Evolutionary conservation across 2,329 filamentous ascomycete species (phyloP).

Genomic region (Dactylonectria macrodidyma): DNA sequence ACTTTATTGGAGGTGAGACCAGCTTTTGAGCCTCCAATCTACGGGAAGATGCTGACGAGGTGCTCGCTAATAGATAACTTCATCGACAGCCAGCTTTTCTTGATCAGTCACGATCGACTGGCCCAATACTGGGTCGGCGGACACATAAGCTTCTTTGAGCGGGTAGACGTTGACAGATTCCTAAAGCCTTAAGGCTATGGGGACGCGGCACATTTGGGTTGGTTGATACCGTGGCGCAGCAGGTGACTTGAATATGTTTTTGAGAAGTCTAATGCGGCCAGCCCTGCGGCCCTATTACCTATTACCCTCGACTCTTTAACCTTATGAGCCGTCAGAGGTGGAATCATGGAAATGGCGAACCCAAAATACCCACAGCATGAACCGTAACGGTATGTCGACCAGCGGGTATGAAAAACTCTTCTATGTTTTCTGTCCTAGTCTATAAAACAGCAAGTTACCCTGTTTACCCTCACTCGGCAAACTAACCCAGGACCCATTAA

Average conservation of each 20-base stretch:
- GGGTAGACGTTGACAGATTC: conserved; percentile 72
- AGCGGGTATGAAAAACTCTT: neutral
- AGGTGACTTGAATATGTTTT: neutral
- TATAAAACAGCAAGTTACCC: neutral
- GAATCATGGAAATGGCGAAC: neutral
- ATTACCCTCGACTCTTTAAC: neutral
- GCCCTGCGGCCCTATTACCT: neutral
- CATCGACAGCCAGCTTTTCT: conserved; percentile 81
- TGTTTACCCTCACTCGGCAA: neutral
- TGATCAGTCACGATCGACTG: conserved; percentile 82
- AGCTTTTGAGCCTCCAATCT: neutral
- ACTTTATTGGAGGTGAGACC: conserved; percentile 79
- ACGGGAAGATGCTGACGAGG: conserved; percentile 10
- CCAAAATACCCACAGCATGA: neutral
- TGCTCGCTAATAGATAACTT: conserved; percentile 73
- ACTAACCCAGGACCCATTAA: neutral
- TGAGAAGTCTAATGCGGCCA: neutral
- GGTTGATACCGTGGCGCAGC: neutral
- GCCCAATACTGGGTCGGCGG: conserved; percentile 85
- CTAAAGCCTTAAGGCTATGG: conserved; percentile 44
- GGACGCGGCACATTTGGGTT: neutral
- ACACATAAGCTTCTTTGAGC: conserved; percentile 73
- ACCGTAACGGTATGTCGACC: neutral
- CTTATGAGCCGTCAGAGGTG: neutral
- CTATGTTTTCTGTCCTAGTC: neutral